Percentiles rank a stretch among this genome's conserved stretches.
Conservation (phyloP, 208 protist species). For the Wallacemonas sp. region DNA sequence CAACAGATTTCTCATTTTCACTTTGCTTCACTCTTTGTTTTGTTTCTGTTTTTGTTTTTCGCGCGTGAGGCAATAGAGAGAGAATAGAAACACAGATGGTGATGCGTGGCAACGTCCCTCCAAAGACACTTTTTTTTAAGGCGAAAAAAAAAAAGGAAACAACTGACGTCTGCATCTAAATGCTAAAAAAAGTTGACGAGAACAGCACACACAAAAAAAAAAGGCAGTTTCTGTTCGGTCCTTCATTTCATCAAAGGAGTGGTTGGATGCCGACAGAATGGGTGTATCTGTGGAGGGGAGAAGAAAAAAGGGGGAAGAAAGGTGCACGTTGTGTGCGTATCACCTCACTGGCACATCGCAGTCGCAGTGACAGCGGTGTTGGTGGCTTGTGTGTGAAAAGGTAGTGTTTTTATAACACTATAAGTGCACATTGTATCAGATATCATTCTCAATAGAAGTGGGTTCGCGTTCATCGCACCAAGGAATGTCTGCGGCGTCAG, state of each 20-base stretch:
- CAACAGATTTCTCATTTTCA: constrained; percentile 11
- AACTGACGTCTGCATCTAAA: too few relatives aligned
- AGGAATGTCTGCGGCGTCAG: constrained; percentile 54
- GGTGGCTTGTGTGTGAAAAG: background rate
- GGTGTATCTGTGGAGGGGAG: too few relatives aligned
- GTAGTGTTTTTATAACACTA: constrained; percentile 76
- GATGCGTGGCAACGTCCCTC: background rate
- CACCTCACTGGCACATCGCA: background rate
- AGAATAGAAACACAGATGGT: background rate
- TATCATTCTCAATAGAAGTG: constrained; percentile 74
- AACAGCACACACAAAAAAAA: background rate
- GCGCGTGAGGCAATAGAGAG: too few relatives aligned
- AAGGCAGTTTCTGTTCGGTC: background rate
- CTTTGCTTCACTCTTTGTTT: background rate
- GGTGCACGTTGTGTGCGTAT: background rate
- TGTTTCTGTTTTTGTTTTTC: too few relatives aligned
- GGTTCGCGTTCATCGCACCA: constrained; percentile 51
- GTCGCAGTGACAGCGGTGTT: background rate
- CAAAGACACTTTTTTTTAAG: too few relatives aligned
- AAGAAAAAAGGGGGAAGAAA: background rate
- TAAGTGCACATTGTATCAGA: constrained; percentile 93
- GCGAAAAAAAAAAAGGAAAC: too few relatives aligned
- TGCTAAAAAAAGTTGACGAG: background rate
- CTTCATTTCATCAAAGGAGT: too few relatives aligned
- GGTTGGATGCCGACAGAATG: too few relatives aligned